Conservation (phyloP, 2,329 filamentous ascomycete species). For the Fusarium liriodendri region DNA sequence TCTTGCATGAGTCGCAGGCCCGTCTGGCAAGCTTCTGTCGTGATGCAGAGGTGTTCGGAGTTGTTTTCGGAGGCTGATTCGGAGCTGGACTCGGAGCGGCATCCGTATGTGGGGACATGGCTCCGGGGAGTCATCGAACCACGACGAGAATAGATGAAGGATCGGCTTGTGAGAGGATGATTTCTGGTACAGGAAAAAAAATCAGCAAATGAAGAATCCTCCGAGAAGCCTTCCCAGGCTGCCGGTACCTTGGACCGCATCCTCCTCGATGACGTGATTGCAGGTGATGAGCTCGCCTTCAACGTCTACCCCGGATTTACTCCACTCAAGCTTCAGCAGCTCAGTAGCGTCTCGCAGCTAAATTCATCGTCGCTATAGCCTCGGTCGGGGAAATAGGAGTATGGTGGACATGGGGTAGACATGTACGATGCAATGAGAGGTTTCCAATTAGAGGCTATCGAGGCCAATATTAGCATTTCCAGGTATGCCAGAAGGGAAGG, state of each 20-base stretch:
- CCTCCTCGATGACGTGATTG: slow-evolving; percentile 36
- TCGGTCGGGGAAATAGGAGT: neutral
- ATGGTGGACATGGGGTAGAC: neutral
- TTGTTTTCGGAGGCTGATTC: slow-evolving; percentile 27
- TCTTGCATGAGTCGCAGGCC: slow-evolving; percentile 64
- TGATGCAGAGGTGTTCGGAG: slow-evolving; percentile 22
- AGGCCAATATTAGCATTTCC: neutral
- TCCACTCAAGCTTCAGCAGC: neutral
- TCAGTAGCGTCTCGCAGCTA: neutral
- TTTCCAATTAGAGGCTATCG: neutral
- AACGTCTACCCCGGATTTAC: slow-evolving; percentile 30
- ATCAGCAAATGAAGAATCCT: slow-evolving; percentile 11
- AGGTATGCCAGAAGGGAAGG: neutral
- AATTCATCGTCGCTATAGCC: neutral
- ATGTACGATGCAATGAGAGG: neutral
- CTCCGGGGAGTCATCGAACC: neutral
- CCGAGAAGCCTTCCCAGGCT: slow-evolving; percentile 16
- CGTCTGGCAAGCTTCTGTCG: slow-evolving; percentile 43
- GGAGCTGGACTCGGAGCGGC: slow-evolving; percentile 16
- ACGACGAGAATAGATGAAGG: neutral
- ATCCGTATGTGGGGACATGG: slow-evolving; percentile 32
- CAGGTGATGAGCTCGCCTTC: slow-evolving; percentile 32
- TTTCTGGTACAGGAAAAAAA: neutral
- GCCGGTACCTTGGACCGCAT: slow-evolving; percentile 9
- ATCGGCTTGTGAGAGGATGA: neutral